These are phyloP conservation scores for Aspergillus awamori DNA, from an alignment of 2,329 filamentous ascomycete genomes.

Conservation along the genomic window DNA sequence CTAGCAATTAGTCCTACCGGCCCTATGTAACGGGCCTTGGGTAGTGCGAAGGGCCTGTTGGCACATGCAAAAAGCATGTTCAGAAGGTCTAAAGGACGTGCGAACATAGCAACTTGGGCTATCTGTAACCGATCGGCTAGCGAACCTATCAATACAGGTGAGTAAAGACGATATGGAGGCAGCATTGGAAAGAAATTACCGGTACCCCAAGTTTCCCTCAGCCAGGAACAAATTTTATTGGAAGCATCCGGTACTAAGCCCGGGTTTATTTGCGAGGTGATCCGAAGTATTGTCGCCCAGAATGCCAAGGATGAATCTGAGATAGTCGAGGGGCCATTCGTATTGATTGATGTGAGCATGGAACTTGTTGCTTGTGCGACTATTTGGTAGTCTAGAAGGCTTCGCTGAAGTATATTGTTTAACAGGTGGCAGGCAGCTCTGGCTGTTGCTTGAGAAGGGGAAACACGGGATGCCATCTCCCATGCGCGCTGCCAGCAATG, in stretches of 20 bases:
- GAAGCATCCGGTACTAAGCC: constrained; percentile 68
- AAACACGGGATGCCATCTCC: constrained; percentile 70
- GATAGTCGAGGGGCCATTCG: constrained; percentile 76
- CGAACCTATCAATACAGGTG: constrained; percentile 47
- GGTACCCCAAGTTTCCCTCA: constrained; percentile 79
- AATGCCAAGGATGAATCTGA: constrained; percentile 78
- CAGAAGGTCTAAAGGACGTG: constrained; percentile 66
- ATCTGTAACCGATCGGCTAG: constrained; percentile 67
- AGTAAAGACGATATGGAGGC: constrained; percentile 16
- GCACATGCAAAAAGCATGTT: constrained; percentile 71
- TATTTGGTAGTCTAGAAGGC: constrained; percentile 68
- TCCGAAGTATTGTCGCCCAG: constrained; percentile 69
- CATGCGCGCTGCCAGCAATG: constrained; percentile 71
- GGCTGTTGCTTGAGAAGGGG: constrained; percentile 71
- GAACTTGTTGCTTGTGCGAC: constrained; percentile 71
- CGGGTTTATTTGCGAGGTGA: constrained; percentile 68
- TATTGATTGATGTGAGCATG: constrained; percentile 74
- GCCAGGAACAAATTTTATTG: constrained; percentile 77
- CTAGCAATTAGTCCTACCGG: constrained; percentile 34
- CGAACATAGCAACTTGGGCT: constrained; percentile 65
- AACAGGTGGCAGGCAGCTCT: constrained; percentile 77
- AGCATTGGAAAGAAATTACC: constrained; percentile 54
- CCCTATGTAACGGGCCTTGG: constrained; percentile 27
- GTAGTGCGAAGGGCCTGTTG: constrained; percentile 50
- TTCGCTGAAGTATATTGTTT: constrained; percentile 65